These are phyloP conservation scores for Leucosporidium scottii DNA, from an alignment of 768 basidiomycete genomes.

Conservation along the genomic window DNA sequence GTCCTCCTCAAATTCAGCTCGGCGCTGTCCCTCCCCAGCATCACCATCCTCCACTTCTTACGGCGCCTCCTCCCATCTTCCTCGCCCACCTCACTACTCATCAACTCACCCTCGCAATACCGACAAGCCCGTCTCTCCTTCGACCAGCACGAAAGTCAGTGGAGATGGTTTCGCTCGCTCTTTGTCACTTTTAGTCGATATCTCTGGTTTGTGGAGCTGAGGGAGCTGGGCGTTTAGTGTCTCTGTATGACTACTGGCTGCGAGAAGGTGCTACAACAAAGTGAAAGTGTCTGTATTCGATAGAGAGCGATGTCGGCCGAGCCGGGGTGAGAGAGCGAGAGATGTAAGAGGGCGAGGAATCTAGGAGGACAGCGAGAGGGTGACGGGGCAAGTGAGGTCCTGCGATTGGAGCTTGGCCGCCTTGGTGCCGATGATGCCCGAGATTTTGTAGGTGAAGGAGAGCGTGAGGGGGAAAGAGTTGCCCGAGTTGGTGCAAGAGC, in stretches of 20 bases:
- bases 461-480: background rate
- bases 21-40: slow-evolving; percentile 15
- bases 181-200: slow-evolving; percentile 42
- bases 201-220: slow-evolving; percentile 43
- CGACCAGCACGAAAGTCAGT: slow-evolving; percentile 41
- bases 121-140: slow-evolving; percentile 38
- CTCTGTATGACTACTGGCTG: background rate
- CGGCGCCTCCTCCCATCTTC: background rate
- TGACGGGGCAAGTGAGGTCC: background rate
- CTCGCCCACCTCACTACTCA: slow-evolving; percentile 7
- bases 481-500: background rate
- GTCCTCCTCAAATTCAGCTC: slow-evolving; percentile 34
- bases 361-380: background rate
- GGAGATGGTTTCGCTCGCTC: slow-evolving; percentile 44
- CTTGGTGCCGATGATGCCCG: background rate
- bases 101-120: slow-evolving; percentile 36
- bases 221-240: background rate
- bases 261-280: background rate
- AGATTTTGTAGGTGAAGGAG: background rate
- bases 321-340: background rate
- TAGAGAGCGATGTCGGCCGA: background rate
- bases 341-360: background rate
- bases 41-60: slow-evolving; percentile 1
- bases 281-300: background rate
- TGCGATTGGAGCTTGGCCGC: background rate